Percentiles rank a stretch among this genome's conserved stretches.
Evolutionary conservation across 2,329 filamentous ascomycete genomes (phyloP).

Genomic region (Aureobasidium subglaciale): DNA sequence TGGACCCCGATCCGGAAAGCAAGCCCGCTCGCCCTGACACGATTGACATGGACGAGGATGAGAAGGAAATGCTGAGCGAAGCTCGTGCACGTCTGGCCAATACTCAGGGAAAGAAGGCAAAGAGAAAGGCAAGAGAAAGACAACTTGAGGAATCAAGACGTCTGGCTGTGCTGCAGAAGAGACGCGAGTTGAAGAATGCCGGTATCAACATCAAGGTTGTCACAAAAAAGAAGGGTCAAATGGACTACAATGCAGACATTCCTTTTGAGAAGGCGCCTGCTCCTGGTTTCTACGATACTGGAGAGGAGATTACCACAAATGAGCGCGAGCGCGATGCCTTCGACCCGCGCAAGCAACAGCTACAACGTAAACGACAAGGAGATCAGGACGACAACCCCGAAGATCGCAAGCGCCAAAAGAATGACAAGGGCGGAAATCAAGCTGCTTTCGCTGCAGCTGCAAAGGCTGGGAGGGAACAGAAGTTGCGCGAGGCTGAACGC

Average conservation of each 20-base stretch:
- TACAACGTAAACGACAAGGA: conserved; percentile 87
- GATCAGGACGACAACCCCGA: conserved; percentile 76
- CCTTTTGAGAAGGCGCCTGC: conserved; percentile 91
- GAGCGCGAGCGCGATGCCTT: conserved; percentile 78
- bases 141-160: conserved; percentile 92
- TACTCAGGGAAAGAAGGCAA: conserved; percentile 98
- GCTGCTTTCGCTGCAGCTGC: conserved; percentile 78
- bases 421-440: conserved; percentile 73
- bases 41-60: conserved; percentile 96
- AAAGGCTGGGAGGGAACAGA: conserved; percentile 90
- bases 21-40: conserved; percentile 94
- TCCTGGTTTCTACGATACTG: conserved; percentile 86
- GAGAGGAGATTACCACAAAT: conserved; percentile 71
- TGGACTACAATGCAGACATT: conserved; percentile 99
- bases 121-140: conserved; percentile 90
- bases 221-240: conserved; percentile 87
- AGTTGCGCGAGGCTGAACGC: conserved; percentile 90
- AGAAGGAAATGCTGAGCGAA: conserved; percentile 99
- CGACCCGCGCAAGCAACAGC: conserved; percentile 85
- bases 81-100: conserved; percentile 93
- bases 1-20: conserved; percentile 94
- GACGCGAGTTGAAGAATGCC: conserved; percentile 91
- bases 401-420: conserved; percentile 76
- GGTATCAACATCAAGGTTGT: conserved; percentile 97
- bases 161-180: conserved; percentile 85